These are phyloP conservation scores for Aspergillus heteromorphus DNA, from an alignment of 495 filamentous ascomycete genomes.

Conservation along the genomic window DNA sequence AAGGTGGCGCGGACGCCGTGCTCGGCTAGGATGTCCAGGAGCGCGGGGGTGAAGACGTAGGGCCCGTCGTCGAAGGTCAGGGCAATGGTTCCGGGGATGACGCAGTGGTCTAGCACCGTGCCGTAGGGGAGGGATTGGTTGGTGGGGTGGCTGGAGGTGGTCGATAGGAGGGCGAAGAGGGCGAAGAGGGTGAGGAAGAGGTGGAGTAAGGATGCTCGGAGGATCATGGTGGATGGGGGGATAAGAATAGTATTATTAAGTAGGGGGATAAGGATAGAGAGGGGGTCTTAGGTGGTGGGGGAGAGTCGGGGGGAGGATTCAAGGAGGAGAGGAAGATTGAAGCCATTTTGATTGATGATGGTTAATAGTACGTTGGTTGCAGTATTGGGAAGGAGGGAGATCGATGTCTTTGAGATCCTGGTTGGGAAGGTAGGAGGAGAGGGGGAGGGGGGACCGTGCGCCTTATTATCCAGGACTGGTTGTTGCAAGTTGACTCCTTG, in stretches of 20 bases:
- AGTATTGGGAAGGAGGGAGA: neutral
- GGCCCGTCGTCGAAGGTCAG: constrained; percentile 76
- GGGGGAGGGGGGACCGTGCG: too few relatives aligned
- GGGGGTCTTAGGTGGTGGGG: neutral
- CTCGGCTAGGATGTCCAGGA: constrained; percentile 58
- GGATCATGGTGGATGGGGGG: neutral
- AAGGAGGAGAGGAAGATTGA: neutral
- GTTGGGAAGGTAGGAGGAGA: neutral
- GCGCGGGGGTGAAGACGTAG: constrained; percentile 55
- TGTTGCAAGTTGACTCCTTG: too few relatives aligned
- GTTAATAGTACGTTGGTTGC: neutral
- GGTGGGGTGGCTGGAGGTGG: neutral
- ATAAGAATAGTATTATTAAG: neutral
- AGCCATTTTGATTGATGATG: neutral
- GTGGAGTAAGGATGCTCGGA: neutral
- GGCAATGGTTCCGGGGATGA: constrained; percentile 53
- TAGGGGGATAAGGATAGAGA: neutral
- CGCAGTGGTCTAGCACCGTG: constrained; percentile 56
- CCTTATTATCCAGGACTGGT: too few relatives aligned
- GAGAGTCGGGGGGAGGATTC: neutral
- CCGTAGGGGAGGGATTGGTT: constrained; percentile 33
- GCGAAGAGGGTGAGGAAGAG: constrained; percentile 2
- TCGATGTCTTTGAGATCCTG: neutral
- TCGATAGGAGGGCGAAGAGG: neutral
- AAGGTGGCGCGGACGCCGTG: constrained; percentile 65